A percentile compares a stretch with the other conserved stretches of the same genome.
Evolutionary conservation across 2,329 filamentous ascomycete species (phyloP).

Genomic region (Stachybotrys echinatus): DNA sequence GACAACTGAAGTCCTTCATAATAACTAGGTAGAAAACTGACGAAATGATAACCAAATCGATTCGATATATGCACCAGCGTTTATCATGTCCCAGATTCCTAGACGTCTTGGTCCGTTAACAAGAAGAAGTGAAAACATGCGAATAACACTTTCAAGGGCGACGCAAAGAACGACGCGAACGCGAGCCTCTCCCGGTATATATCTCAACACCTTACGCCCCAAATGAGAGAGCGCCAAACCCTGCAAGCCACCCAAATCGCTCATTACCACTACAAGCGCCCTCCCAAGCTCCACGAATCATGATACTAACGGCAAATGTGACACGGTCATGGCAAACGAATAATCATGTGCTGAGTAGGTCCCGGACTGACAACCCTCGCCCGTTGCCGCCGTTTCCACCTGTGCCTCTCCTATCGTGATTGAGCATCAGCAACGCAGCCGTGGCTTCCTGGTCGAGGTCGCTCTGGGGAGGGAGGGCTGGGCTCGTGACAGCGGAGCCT

Average conservation of each 20-base stretch:
- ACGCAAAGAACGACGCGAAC: too few species aligned
- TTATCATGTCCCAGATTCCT: too few species aligned
- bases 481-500: constrained; percentile 53
- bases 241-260: background rate
- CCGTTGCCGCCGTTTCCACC: constrained; percentile 16
- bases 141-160: too few species aligned
- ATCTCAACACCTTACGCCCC: background rate
- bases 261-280: background rate
- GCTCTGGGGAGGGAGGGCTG: constrained; percentile 48
- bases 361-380: constrained; percentile 49
- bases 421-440: constrained; percentile 82
- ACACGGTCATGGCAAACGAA: background rate
- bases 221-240: too few species aligned
- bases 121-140: too few species aligned
- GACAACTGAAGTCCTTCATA: too few species aligned
- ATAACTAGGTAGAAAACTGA: too few species aligned
- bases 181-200: too few species aligned
- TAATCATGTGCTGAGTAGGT: constrained; percentile 45
- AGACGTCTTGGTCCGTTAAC: too few species aligned
- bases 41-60: too few species aligned
- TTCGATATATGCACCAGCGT: too few species aligned
- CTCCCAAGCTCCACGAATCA: background rate
- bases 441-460: constrained; percentile 74
- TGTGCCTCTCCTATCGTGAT: constrained; percentile 62
- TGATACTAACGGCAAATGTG: background rate